phyloP scores from a whole-genome alignment of 2,329 filamentous ascomycete species.

The Aspergillus sp. region DNA sequence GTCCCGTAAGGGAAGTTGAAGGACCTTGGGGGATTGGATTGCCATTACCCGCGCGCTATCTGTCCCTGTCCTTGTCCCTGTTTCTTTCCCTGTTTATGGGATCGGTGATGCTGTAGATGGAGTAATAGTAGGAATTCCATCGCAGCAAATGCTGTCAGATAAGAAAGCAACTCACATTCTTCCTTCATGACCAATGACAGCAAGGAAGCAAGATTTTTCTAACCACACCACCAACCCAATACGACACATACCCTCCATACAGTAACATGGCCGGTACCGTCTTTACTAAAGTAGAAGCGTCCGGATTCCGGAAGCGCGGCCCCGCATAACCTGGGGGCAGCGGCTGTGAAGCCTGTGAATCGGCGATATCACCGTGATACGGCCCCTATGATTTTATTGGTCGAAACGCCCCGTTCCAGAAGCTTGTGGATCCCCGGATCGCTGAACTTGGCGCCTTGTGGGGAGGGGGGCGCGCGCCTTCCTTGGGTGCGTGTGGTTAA shows the following conservation, averaged over 20 bases:
- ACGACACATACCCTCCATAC: background rate
- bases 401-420: slow-evolving; percentile 23
- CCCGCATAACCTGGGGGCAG: slow-evolving; percentile 27
- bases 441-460: slow-evolving; percentile 26
- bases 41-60: background rate
- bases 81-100: background rate
- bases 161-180: background rate
- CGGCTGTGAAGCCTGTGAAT: slow-evolving; percentile 18
- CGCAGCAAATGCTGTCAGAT: background rate
- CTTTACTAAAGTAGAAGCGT: slow-evolving; percentile 8
- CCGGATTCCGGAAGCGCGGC: slow-evolving; percentile 25
- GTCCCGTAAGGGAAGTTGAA: background rate
- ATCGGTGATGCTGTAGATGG: background rate
- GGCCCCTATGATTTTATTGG: slow-evolving; percentile 16
- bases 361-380: slow-evolving; percentile 26
- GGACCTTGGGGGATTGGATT: background rate
- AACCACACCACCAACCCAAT: background rate
- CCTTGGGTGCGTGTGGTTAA: slow-evolving; percentile 18
- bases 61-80: background rate
- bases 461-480: slow-evolving; percentile 6
- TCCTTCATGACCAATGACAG: too few relatives aligned
- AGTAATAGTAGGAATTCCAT: background rate
- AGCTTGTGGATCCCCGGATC: slow-evolving; percentile 27
- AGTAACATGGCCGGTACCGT: slow-evolving; percentile 5
- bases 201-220: too few relatives aligned